Conservation (phyloP, 352 stramenopile genomes). For the Elongisporangium undulatum region DNA sequence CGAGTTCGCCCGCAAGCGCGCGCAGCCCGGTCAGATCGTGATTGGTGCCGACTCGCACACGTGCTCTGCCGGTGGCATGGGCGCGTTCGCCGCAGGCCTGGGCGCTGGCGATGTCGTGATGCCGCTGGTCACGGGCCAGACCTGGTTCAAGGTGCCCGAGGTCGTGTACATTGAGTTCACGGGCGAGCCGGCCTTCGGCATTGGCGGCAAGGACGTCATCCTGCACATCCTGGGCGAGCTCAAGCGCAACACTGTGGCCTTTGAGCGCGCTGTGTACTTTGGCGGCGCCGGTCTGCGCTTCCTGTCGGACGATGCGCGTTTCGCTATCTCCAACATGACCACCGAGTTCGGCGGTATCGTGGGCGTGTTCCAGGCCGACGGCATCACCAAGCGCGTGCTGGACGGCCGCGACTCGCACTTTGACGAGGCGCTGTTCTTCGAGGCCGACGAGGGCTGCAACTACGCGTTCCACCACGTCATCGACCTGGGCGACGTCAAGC, state of each 20-base stretch:
- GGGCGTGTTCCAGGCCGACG: constrained; percentile 74
- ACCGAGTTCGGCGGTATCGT: constrained; percentile 81
- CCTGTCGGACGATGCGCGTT: constrained; percentile 74
- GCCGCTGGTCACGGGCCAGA: constrained; percentile 78
- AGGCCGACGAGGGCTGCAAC: constrained; percentile 51
- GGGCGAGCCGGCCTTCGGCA: constrained; percentile 58
- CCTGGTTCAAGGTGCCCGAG: constrained; percentile 82
- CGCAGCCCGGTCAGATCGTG: constrained; percentile 77
- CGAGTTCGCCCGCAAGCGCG: constrained; percentile 75
- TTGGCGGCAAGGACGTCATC: constrained; percentile 81
- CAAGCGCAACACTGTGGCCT: constrained; percentile 82
- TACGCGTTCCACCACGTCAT: constrained; percentile 80
- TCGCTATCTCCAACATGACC: constrained; percentile 82
- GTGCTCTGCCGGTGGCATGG: constrained; percentile 73
- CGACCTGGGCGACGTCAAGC: constrained; percentile 48
- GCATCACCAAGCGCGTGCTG: constrained; percentile 64
- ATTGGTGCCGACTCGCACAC: constrained; percentile 80
- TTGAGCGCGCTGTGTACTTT: constrained; percentile 78
- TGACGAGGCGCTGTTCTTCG: constrained; percentile 73
- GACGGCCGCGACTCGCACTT: constrained; percentile 46
- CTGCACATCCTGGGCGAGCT: constrained; percentile 72
- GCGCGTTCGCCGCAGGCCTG: constrained; percentile 64
- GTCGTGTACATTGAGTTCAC: constrained; percentile 78
- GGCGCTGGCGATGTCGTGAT: constrained; percentile 79
- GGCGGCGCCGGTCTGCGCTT: constrained; percentile 53